phyloP scores from a whole-genome alignment of 768 basidiomycete species.

The Suillus luteus region DNA sequence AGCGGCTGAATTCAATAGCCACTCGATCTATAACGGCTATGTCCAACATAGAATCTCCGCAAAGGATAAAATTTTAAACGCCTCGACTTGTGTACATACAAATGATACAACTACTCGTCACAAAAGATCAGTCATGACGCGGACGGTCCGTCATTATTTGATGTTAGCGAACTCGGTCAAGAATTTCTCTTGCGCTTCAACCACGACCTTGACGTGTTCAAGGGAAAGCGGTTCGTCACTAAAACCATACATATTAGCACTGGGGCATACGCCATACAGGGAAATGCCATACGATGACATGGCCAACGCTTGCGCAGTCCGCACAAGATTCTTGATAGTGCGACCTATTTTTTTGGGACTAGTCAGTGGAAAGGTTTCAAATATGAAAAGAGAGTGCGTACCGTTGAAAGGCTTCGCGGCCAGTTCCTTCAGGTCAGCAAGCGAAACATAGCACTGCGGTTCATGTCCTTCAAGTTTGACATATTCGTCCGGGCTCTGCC shows the following conservation, averaged over 20 bases:
- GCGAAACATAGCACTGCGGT: conserved; percentile 13
- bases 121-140: not conserved
- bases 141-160: not conserved
- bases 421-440: conserved; percentile 24
- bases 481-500: conserved; percentile 11
- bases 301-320: conserved; percentile 34
- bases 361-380: not conserved
- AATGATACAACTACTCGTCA: not conserved
- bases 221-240: conserved; percentile 20
- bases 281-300: conserved; percentile 22
- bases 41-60: too few relatives aligned
- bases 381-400: conserved; percentile 5
- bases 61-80: too few relatives aligned
- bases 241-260: not conserved
- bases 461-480: conserved; percentile 15
- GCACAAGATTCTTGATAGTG: conserved; percentile 35
- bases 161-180: conserved; percentile 22
- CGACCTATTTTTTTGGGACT: conserved; percentile 17
- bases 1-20: too few relatives aligned
- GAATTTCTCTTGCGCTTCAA: conserved; percentile 30
- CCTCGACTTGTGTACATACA: too few relatives aligned
- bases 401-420: conserved; percentile 32
- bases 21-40: too few relatives aligned
- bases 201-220: conserved; percentile 26
- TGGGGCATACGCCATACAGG: not conserved